These are phyloP conservation scores for Lathyrus sativus DNA, from an alignment of 306 rosid genomes.

Conservation along the genomic window DNA sequence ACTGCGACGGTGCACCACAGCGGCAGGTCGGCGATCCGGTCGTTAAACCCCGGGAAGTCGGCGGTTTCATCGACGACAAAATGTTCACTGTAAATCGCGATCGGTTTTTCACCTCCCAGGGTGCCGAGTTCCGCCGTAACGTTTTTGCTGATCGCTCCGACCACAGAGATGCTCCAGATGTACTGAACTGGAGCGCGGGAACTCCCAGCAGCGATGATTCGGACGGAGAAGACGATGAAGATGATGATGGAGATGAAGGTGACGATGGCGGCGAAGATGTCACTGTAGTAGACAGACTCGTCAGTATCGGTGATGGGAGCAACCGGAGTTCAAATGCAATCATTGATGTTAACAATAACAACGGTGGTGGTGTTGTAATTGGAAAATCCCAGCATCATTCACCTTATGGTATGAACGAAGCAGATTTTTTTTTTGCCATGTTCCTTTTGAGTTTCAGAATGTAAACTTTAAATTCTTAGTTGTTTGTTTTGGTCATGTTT, in stretches of 20 bases:
- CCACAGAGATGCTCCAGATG: conserved; percentile 47
- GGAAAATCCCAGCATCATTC: conserved; percentile 70
- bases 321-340: conserved; percentile 48
- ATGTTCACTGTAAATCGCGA: conserved; percentile 57
- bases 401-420: conserved; percentile 58
- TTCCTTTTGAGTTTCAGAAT: conserved; percentile 19
- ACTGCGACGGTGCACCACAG: conserved; percentile 52
- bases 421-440: not conserved
- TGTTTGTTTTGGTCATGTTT: conserved; percentile 26
- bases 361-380: conserved; percentile 43
- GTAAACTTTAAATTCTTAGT: not conserved
- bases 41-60: conserved; percentile 71
- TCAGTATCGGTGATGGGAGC: conserved; percentile 45
- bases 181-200: conserved; percentile 62
- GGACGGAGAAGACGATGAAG: conserved; percentile 65
- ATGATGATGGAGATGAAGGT: conserved; percentile 65
- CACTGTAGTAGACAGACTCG: conserved; percentile 54
- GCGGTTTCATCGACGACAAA: conserved; percentile 74
- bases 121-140: conserved; percentile 62
- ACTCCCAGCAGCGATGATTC: conserved; percentile 70
- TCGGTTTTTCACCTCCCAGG: conserved; percentile 58
- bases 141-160: conserved; percentile 50
- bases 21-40: conserved; percentile 62
- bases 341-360: conserved; percentile 38
- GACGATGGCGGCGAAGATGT: conserved; percentile 63